Conservation (phyloP, 164 flowering plant genomes). For the Warburgia ugandensis region DNA sequence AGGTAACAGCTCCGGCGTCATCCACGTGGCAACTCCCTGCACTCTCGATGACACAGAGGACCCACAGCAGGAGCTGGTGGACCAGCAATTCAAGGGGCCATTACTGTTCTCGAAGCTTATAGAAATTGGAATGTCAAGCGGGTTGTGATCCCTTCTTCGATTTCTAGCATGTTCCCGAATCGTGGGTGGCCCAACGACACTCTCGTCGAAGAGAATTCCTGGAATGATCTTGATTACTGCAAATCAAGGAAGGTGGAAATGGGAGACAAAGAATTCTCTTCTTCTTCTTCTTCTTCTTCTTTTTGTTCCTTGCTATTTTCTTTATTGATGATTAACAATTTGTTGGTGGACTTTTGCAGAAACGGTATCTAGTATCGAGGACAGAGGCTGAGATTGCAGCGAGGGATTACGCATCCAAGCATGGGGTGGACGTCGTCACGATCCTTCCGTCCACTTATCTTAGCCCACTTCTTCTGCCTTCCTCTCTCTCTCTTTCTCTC, state of each 20-base stretch:
- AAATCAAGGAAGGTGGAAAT: slow-evolving; percentile 45
- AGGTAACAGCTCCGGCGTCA: slow-evolving; percentile 57
- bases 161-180: slow-evolving; percentile 74
- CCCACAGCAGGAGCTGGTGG: slow-evolving; percentile 52
- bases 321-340: background rate
- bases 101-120: slow-evolving; percentile 55
- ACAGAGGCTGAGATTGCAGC: slow-evolving; percentile 85
- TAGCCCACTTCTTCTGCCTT: slow-evolving; percentile 63
- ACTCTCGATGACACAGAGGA: slow-evolving; percentile 51
- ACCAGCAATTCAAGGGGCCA: slow-evolving; percentile 73
- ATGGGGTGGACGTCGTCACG: slow-evolving; percentile 57
- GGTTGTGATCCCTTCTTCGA: slow-evolving; percentile 77
- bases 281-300: too few species aligned
- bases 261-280: too few species aligned
- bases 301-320: too few species aligned
- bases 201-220: slow-evolving; percentile 57
- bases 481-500: slow-evolving; percentile 14
- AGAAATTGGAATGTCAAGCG: slow-evolving; percentile 33
- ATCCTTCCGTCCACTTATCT: slow-evolving; percentile 73
- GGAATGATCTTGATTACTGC: slow-evolving; percentile 84
- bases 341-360: slow-evolving; percentile 26
- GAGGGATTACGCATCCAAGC: slow-evolving; percentile 56
- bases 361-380: slow-evolving; percentile 85
- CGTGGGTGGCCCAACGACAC: slow-evolving; percentile 42
- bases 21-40: slow-evolving; percentile 92